Base-by-base conservation (phyloP, 441 rosid species). In the Macaranga tanarius region DNA sequence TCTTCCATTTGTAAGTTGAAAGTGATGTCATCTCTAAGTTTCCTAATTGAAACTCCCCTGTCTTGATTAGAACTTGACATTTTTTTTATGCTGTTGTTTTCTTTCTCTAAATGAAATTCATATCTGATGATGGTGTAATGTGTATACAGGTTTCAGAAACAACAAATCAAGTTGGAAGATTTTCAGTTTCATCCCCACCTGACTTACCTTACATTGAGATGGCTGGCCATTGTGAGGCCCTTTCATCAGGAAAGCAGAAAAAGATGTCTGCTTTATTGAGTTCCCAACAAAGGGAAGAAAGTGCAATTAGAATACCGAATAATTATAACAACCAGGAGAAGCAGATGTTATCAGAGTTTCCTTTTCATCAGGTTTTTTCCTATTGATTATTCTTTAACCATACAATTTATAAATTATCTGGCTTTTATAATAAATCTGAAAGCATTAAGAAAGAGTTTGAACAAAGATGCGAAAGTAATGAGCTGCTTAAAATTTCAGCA, bases 211-310 rank as follows among this genome's bases (percentile, higher is more conserved):
- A 90, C 76, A 79, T 80, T 73, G 92, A 93, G 76, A 89, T 93
- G 90, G 96, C 95, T 15, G 89, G 88, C 56, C 88, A 91, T 52
- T 90, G 98, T 38, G 98, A 91, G 73, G 95, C 96, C 48, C 92
- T 93, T 80, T 81, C 84, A n/a, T 73, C 75, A 66, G 98, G 92
- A 70, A 93, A 91, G 80, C 92, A 89, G 79, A 82, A 89, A 86
- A 92, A 86, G 85, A 91, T 93, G 92, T 81, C 80, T 66, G 83
- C 79, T 70, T 79, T 88, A 81, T 80, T 93, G 86, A 79, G 78
- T 61, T 66, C 75, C 56, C 82, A 82, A 47, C 85, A 76, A 69
- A 86, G 74, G 76, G 84, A 52, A 71, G 85, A 75, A 85, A 78
- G 67, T 76, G 65, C 65, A 68, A 17, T 73, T 62, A 63, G 57